Evolutionary conservation across 345 rosid species (phyloP), one percentile per base, ranked within the genome.

Genomic region (Carallia pectinifolia): DNA sequence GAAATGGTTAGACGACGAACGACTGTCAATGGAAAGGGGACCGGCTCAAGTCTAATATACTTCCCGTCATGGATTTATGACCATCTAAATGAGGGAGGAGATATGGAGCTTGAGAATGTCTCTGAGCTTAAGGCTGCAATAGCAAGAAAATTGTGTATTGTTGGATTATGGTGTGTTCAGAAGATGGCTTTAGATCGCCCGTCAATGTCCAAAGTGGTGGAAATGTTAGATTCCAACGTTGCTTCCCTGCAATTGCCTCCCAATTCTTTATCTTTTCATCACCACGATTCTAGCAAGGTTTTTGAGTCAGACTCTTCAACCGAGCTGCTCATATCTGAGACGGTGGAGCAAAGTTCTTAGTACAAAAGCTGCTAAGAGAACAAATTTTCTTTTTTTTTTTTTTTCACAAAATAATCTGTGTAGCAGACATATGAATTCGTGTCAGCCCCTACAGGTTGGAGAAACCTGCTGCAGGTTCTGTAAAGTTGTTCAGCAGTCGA

Each of bases 121-220:
- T 60, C 64, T 29, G 61, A 65, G 63, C 23, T 16, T 23, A 80
- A 69, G 37, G 66, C 73, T 38, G 54, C 31, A 30, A 72, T 76
- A 2, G 78, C 81, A 1, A 81, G 62, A 67, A 84, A 73, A 58
- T 3, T 77, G 39, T 75, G 76, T 19, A 1, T 81, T 4, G 73
- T 79, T 63, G 85, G 88, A 53, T 53, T 80, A 48, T 77, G 82
- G 79, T 81, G 85, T 71, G 81, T 79, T 63, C 81, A 81, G 55
- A 68, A 72, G 66, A 40, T 39, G 19, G 53, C 79, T 54, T 44
- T 62, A 2, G 74, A 84, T 34, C 84, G 85, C 13, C 84, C 84
- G 5, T 65, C 71, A 12, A 84, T 81, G 75, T 52, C 74, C 58
- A 66, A 62, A 66, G 84, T 81, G 34, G 62, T 81, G 39, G 80